phyloP scores from a whole-genome alignment of 306 rosid genomes.

The Acacia acuminata region DNA sequence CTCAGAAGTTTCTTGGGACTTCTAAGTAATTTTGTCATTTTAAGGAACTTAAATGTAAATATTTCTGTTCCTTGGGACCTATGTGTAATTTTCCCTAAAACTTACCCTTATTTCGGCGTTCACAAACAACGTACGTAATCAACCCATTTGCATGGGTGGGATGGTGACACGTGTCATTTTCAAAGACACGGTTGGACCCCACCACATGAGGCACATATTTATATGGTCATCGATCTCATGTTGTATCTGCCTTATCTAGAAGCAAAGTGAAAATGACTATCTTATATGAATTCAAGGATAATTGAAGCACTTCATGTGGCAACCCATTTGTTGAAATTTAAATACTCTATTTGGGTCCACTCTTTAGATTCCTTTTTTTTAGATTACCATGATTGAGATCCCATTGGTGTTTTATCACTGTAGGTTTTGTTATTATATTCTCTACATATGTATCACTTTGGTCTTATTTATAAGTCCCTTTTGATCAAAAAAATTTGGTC shows the following conservation, averaged over 20 bases:
- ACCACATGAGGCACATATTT: conserved; percentile 18
- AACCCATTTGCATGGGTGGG: conserved; percentile 37
- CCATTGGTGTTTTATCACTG: not conserved
- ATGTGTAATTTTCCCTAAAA: no score
- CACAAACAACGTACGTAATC: conserved; percentile 21
- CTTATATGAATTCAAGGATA: conserved; percentile 47
- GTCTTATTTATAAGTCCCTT: no score
- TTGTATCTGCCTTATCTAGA: conserved; percentile 32
- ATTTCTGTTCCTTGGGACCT: no score
- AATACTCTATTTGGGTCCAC: not conserved
- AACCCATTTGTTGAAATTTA: conserved; percentile 9
- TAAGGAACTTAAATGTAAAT: no score
- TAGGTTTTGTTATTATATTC: conserved; percentile 9
- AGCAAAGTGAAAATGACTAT: conserved; percentile 36
- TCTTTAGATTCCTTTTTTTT: not conserved
- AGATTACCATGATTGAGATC: conserved; percentile 15
- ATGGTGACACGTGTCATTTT: conserved; percentile 50
- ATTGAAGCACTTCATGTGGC: conserved; percentile 38
- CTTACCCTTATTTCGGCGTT: conserved; percentile 36
- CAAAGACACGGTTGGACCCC: no score
- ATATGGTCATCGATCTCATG: conserved; percentile 7
- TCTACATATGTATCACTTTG: no score
- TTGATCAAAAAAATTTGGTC: no score
- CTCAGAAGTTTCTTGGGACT: no score
- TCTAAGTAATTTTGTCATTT: no score